phyloP scores from a whole-genome alignment of 495 filamentous ascomycete genomes.

The Aspergillus bridgeri region DNA sequence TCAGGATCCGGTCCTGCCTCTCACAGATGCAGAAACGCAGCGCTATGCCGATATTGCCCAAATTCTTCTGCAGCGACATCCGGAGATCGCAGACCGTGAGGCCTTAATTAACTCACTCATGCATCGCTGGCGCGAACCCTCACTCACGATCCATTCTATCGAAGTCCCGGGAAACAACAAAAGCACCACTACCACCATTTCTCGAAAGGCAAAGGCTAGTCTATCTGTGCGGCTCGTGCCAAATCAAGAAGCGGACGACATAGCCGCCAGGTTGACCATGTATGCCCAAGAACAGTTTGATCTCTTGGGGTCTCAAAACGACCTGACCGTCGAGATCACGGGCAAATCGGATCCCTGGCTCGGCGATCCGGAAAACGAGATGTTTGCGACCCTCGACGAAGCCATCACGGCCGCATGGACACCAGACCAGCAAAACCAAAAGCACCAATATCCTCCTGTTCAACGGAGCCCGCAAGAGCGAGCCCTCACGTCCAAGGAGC shows the following conservation, averaged over 20 bases:
- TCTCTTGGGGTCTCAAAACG: constrained; percentile 71
- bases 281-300: constrained; percentile 72
- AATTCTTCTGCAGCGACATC: constrained; percentile 67
- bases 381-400: constrained; percentile 83
- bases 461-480: constrained; percentile 13
- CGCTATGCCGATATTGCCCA: constrained; percentile 81
- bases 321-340: constrained; percentile 77
- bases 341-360: constrained; percentile 96
- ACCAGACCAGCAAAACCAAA: constrained; percentile 22
- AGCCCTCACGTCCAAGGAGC: constrained; percentile 10
- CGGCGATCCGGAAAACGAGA: constrained; percentile 83
- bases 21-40: constrained; percentile 71
- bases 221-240: constrained; percentile 91
- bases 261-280: constrained; percentile 60
- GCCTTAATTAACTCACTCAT: constrained; percentile 74
- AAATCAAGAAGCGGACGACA: constrained; percentile 76
- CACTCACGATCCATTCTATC: constrained; percentile 87
- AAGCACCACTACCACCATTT: constrained; percentile 79
- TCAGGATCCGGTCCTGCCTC: constrained; percentile 73
- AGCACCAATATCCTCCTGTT: constrained; percentile 34
- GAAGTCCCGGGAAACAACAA: constrained; percentile 59
- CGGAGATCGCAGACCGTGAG: constrained; percentile 62
- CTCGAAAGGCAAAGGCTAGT: constrained; percentile 76
- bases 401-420: constrained; percentile 83
- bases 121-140: constrained; percentile 94